Evolutionary conservation across 1,284 basidiomycete genomes (phyloP), one percentile per base, ranked within the genome.

Genomic region (Microbotryum violaceum): DNA sequence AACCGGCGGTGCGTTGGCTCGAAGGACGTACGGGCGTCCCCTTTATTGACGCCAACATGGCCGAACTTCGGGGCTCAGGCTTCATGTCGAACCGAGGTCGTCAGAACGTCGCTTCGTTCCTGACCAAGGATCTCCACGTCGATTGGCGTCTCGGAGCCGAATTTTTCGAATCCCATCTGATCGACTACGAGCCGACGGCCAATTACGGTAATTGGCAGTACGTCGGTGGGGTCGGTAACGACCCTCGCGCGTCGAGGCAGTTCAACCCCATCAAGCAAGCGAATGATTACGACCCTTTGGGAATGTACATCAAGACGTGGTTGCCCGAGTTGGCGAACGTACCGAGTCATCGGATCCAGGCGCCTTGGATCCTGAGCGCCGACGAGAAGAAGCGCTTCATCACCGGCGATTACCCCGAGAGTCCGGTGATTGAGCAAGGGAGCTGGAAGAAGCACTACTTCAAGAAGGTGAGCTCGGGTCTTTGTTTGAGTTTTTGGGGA

Each of bases 261-360:
- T 82, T 82, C 75, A 82, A 82, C 70, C 79, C 78, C 16, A 77
- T 82, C 73, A 82, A 82, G 71, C 81, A 82, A 70, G 78, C 78
- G 8, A 77, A 77, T 58, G 80, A 81, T 61, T 81, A 81, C 73
- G 80, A 81, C 65, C 71, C 76, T 3, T 61, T 77, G n/a, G 79
- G 76, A 18, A 75, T 78, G 37, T 81, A 80, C 67, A 77, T 81
- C 64, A 74, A 75, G 62, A 71, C 74, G 25, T 82, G 81, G 81
- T 70, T 81, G 3, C 79, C 78, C 0, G 75, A 78, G 55, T 74
- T 82, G 29, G 70, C 74, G 42, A 70, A 74, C 20, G 68, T 81
- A 45, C 74, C 74, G 23, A 48, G 69, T 14, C 61, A 68, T 52
- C 68, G 69, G 42, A 69, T 77, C 16, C 76, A 77, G 57, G 62